Base-by-base conservation (phyloP, 495 filamentous ascomycete species). In the Penicillium antarcticum region DNA sequence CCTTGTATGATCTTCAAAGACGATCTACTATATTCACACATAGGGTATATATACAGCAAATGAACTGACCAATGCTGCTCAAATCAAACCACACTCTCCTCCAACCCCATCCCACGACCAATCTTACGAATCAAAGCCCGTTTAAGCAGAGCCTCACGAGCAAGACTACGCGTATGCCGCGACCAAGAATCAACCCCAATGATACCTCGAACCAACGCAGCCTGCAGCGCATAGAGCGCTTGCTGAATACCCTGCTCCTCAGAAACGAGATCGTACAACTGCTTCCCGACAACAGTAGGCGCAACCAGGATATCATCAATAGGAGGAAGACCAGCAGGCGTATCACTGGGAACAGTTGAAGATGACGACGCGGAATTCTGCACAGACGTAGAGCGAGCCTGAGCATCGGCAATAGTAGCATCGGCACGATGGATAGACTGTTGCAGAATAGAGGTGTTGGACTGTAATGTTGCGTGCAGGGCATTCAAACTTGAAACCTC, bases 221-320 rank as follows among this genome's bases (percentile, higher is more conserved):
- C 76, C 21, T 90, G 89, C 35, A 98, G 76, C 19, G 92, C 84
- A 59, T 89, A 94, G 53, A 96, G 83, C 19, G 87, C 87, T 56
- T 96, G 92, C 45, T 84, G 87, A 33, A 94, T 78, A 6, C 85
- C 89, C 42, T 84, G 77, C 64, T 95, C 92, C 65, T 97, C 94
- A 1, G 89, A 87, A 18, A 89, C 87, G 2, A 91, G 73, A 50
- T 87, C 84, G 67, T 96, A 98, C 47, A 98, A 71, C 77, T 98
- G 94, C 58, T 87, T 88, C 6, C 87, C 91, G 17, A 96, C 92
- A 3, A 97, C 88, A 0, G 91, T 95, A 1, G 91, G 89, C 5
- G 92, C 91, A n/a, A 97, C 89, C 9, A 98, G 77, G 29, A 97
- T 76, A 24, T 95, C 88, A 71, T 98, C 94, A 40, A 97, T 85